phyloP scores from a whole-genome alignment of 352 stramenopile genomes.

The Globisporangium splendens region DNA sequence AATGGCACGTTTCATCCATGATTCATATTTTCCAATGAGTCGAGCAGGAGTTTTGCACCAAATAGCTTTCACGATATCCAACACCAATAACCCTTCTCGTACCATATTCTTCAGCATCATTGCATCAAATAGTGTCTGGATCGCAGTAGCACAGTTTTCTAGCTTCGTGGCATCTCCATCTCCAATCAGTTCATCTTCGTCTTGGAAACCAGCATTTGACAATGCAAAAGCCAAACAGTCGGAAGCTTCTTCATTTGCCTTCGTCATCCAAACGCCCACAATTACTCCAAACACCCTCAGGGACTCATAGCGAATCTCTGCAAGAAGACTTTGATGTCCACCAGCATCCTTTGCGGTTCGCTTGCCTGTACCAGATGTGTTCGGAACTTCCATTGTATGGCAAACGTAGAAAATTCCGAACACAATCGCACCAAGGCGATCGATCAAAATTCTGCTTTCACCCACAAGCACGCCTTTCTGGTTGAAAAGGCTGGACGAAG shows the following conservation, averaged over 20 bases:
- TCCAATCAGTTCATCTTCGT: slow-evolving; percentile 19
- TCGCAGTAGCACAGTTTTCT: slow-evolving; percentile 19
- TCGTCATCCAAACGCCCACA: slow-evolving; percentile 19
- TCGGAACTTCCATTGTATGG: background rate
- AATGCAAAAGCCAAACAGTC: slow-evolving; percentile 18
- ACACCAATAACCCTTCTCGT: slow-evolving; percentile 14
- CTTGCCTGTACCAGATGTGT: background rate
- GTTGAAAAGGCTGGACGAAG: slow-evolving; percentile 11
- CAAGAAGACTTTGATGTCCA: slow-evolving; percentile 5
- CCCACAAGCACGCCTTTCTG: slow-evolving; percentile 14
- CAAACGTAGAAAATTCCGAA: slow-evolving; percentile 18
- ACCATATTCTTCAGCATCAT: slow-evolving; percentile 12
- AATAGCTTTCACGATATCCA: slow-evolving; percentile 13
- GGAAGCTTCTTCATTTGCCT: slow-evolving; percentile 17
- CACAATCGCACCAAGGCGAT: slow-evolving; percentile 18
- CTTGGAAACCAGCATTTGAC: slow-evolving; percentile 6
- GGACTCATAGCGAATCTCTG: slow-evolving; percentile 15
- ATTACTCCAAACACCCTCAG: slow-evolving; percentile 15
- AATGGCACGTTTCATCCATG: slow-evolving; percentile 31
- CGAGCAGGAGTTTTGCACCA: slow-evolving; percentile 18
- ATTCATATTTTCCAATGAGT: slow-evolving; percentile 14
- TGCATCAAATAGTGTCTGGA: slow-evolving; percentile 24
- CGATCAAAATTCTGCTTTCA: slow-evolving; percentile 14
- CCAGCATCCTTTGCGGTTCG: background rate
- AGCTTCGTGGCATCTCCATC: slow-evolving; percentile 12